These are phyloP conservation scores for Irpex sp. DNA, from an alignment of 1,284 basidiomycete species.

Conservation along the genomic window DNA sequence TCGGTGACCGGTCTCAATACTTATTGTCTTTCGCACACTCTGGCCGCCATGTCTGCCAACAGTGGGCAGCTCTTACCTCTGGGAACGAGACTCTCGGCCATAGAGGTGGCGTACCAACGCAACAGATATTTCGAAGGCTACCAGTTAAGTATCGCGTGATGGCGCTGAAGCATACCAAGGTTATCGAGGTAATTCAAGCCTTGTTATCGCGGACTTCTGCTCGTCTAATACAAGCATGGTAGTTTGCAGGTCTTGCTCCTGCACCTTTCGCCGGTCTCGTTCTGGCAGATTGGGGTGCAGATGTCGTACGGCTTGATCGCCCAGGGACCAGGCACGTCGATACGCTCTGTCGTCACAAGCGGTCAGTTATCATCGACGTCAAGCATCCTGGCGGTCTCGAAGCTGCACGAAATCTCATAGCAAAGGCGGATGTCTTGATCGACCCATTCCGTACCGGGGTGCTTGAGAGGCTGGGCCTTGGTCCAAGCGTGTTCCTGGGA, in stretches of 20 bases:
- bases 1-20: no score
- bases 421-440: slow-evolving; percentile 73
- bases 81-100: no score
- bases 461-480: slow-evolving; percentile 73
- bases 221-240: not conserved
- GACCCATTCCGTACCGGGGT: slow-evolving; percentile 85
- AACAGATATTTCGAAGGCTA: not conserved
- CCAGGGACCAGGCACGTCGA: slow-evolving; percentile 40
- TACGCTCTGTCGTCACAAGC: slow-evolving; percentile 67
- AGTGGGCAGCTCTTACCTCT: no score
- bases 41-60: no score
- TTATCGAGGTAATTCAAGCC: not conserved
- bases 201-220: not conserved
- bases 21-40: no score
- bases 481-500: slow-evolving; percentile 71
- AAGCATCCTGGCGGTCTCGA: slow-evolving; percentile 55
- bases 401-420: slow-evolving; percentile 56
- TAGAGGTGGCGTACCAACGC: no score
- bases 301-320: slow-evolving; percentile 74
- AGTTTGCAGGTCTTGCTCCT: slow-evolving; percentile 86
- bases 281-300: slow-evolving; percentile 79
- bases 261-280: slow-evolving; percentile 80
- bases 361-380: slow-evolving; percentile 66
- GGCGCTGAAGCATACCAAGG: not conserved
- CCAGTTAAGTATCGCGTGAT: not conserved